These are phyloP conservation scores for Pseudogymnoascus sp. DNA, from an alignment of 2,329 filamentous ascomycete genomes.

Conservation along the genomic window DNA sequence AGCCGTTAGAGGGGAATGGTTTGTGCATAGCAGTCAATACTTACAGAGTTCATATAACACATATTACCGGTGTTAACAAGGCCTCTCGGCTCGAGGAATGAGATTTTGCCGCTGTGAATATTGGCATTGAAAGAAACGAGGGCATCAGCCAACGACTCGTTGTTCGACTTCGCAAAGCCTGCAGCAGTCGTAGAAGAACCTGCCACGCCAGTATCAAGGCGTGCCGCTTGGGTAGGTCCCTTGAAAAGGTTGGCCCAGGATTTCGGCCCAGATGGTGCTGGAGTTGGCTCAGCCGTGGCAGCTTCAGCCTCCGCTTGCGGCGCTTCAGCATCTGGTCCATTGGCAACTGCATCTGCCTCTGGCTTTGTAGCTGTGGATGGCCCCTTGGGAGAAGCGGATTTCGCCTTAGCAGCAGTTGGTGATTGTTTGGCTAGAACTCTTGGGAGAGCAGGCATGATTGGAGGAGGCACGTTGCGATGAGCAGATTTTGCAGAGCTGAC, in stretches of 20 bases:
- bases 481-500: conserved; percentile 15
- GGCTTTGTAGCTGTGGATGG: background rate
- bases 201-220: conserved; percentile 22
- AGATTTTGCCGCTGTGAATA: conserved; percentile 50
- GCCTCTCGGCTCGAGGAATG: conserved; percentile 85
- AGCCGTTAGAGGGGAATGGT: conserved; percentile 27
- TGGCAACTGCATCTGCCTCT: background rate
- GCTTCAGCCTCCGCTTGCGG: conserved; percentile 12
- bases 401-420: conserved; percentile 27
- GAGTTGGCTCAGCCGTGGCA: conserved; percentile 17
- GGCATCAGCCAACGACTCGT: conserved; percentile 64
- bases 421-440: conserved; percentile 25
- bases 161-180: conserved; percentile 38
- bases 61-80: conserved; percentile 97
- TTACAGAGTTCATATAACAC: conserved; percentile 99
- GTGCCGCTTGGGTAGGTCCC: conserved; percentile 33
- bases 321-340: background rate
- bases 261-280: conserved; percentile 39
- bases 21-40: conserved; percentile 28
- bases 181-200: conserved; percentile 26
- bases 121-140: conserved; percentile 61
- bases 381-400: conserved; percentile 10
- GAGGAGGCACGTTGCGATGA: background rate
- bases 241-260: conserved; percentile 64
- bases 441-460: conserved; percentile 27